phyloP scores from a whole-genome alignment of 148 eudicot genomes.

The Rhododendron vialii region DNA sequence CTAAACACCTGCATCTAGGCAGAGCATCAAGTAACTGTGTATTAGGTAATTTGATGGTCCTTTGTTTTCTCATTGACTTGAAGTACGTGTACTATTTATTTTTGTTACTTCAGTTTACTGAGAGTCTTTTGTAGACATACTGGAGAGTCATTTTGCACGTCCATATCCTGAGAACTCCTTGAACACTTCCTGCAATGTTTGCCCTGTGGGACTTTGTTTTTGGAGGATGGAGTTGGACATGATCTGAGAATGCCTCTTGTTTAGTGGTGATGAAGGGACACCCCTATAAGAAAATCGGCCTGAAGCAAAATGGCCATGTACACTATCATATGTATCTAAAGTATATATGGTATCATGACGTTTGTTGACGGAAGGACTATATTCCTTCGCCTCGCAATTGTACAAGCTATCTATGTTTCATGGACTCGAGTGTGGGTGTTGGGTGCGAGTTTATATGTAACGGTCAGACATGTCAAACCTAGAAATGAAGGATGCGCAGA shows the following conservation, averaged over 20 bases:
- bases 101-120: background rate
- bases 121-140: background rate
- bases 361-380: background rate
- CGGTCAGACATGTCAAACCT: too few relatives aligned
- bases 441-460: background rate
- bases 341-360: background rate
- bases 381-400: background rate
- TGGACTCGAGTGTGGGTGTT: background rate
- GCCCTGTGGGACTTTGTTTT: background rate
- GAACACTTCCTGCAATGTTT: background rate
- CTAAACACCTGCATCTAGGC: conserved; percentile 17
- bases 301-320: background rate
- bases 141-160: background rate
- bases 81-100: background rate
- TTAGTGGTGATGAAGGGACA: background rate
- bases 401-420: background rate
- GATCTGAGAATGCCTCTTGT: conserved; percentile 8
- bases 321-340: background rate
- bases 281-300: background rate
- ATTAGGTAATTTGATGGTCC: conserved; percentile 30
- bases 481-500: too few relatives aligned
- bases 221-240: background rate
- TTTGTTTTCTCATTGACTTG: background rate
- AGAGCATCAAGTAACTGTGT: conserved; percentile 33
- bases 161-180: background rate